phyloP scores from a whole-genome alignment of 1,284 basidiomycete species.

The Papiliotrema nemorosa region DNA sequence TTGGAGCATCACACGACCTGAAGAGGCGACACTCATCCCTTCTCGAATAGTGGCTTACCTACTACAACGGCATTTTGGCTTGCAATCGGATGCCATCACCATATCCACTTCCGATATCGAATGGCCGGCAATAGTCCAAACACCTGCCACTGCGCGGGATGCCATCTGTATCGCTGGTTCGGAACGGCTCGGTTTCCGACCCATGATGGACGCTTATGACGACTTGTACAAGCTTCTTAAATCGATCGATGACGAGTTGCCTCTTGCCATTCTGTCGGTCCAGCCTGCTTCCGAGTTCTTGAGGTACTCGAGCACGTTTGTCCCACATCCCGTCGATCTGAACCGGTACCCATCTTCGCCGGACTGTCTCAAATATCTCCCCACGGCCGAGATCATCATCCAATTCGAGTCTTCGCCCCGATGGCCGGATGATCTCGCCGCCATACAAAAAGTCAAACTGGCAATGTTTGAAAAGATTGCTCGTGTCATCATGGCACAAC shows the following conservation, averaged over 20 bases:
- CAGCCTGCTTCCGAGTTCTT: constrained; percentile 66
- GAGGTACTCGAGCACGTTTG: constrained; percentile 78
- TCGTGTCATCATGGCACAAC: constrained; percentile 57
- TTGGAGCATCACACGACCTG: constrained; percentile 62
- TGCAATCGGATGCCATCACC: constrained; percentile 55
- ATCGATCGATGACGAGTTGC: constrained; percentile 69
- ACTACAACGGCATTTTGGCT: constrained; percentile 68
- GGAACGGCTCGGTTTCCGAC: constrained; percentile 64
- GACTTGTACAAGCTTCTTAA: constrained; percentile 73
- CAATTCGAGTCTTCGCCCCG: constrained; percentile 86
- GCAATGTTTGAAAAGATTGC: constrained; percentile 83
- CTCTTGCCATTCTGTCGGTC: constrained; percentile 73
- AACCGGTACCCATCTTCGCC: constrained; percentile 49
- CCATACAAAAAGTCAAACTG: constrained; percentile 92
- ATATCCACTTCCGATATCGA: constrained; percentile 61
- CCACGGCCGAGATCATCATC: constrained; percentile 68
- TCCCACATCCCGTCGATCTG: constrained; percentile 60
- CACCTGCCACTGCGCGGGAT: constrained; percentile 58
- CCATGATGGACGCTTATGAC: constrained; percentile 76
- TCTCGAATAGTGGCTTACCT: constrained; percentile 70
- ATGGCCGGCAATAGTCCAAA: constrained; percentile 57
- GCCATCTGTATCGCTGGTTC: constrained; percentile 50
- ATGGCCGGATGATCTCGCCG: constrained; percentile 93
- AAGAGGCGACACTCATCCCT: constrained; percentile 77
- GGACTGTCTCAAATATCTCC: constrained; percentile 61